Conservation (phyloP, 2,329 filamentous ascomycete species). For the Ceratocystis variospora region DNA sequence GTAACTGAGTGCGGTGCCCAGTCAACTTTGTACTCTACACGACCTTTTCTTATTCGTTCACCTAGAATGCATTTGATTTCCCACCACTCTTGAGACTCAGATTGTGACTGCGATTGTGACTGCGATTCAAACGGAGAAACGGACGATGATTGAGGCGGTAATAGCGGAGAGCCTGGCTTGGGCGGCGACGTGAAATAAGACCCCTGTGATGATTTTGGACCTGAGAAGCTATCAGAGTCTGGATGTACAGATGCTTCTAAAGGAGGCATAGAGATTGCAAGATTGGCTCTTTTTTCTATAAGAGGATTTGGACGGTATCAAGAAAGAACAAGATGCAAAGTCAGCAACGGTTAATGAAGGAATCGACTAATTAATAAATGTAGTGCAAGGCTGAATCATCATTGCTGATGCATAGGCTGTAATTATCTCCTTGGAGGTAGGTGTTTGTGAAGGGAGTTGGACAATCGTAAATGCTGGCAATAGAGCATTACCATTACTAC, state of each 20-base stretch:
- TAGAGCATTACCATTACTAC: not conserved
- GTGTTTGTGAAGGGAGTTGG: not conserved
- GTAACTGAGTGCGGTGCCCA: slow-evolving; percentile 16
- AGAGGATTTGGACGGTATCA: not conserved
- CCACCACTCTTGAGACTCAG: slow-evolving; percentile 15
- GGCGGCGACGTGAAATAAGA: not conserved
- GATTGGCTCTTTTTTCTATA: not conserved
- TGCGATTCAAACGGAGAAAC: not conserved
- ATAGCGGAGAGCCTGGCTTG: not conserved
- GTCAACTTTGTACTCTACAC: slow-evolving; percentile 16
- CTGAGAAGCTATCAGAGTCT: slow-evolving; percentile 1
- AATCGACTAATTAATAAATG: not conserved
- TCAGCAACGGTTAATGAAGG: not conserved
- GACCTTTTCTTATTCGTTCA: slow-evolving; percentile 8
- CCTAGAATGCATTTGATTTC: slow-evolving; percentile 16
- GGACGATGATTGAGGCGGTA: not conserved
- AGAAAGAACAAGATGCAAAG: not conserved
- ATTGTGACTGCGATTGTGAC: not conserved
- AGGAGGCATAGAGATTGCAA: slow-evolving; percentile 4
- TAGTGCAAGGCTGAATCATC: not conserved
- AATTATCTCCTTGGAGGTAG: not conserved
- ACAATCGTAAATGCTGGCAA: not conserved
- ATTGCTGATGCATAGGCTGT: not conserved
- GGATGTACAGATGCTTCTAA: not conserved
- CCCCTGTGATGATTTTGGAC: not conserved